phyloP scores from a whole-genome alignment of 257 asterid species.

The Solanum acaule region DNA sequence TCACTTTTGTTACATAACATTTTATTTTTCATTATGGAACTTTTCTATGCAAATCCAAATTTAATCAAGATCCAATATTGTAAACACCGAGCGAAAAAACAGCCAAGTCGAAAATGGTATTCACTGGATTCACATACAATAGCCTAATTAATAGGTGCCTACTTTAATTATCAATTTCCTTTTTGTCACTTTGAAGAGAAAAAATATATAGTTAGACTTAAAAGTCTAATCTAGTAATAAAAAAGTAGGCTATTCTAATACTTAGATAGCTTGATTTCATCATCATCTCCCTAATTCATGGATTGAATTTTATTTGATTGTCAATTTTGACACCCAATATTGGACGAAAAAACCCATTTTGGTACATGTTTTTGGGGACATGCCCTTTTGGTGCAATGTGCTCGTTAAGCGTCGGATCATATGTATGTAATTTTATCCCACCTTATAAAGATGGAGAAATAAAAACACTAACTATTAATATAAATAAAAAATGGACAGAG shows the following conservation, averaged over 20 bases:
- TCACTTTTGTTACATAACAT: no score
- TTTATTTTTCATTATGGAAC: no score
- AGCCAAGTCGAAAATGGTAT: no score
- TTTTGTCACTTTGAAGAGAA: neutral
- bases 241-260: neutral
- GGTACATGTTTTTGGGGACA: no score
- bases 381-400: no score
- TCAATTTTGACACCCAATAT: neutral
- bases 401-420: no score
- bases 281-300: neutral
- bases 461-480: neutral
- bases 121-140: no score
- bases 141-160: neutral
- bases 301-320: neutral
- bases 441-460: neutral
- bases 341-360: no score
- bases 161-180: neutral
- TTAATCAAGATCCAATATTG: no score
- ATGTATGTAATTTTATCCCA: no score
- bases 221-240: neutral
- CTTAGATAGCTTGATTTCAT: neutral
- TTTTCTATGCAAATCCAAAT: fast-evolving
- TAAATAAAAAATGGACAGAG: neutral
- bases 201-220: neutral
- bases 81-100: no score